Base-by-base conservation (phyloP, 2,329 filamentous ascomycete genomes). In the Trichoderma simmonsii region DNA sequence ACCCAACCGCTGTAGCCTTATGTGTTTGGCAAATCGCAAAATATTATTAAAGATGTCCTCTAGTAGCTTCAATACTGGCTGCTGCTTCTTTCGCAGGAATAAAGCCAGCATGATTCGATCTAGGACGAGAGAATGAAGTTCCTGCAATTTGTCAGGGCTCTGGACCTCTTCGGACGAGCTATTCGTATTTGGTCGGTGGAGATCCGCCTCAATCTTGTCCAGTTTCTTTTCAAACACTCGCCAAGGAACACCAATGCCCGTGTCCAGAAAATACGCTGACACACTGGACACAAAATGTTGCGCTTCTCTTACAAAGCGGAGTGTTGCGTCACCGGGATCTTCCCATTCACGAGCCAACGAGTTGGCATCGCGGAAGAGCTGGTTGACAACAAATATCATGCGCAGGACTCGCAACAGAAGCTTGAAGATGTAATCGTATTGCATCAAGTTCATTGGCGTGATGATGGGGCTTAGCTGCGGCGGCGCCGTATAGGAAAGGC, bases 381-480 rank as follows among this genome's bases (percentile, higher is more conserved):
- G 86, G 69, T 90, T 89, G 12, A 92, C 88, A 0, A 95, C 90
- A 73, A 92, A 95, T 5, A 94, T 84, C 88, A 98, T 91, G 39
- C 96, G 90, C 14, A 94, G 81, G 1, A 97, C 83, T 3, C 93
- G 90, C 3, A 98, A 84, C 0, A 98, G 83, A 18, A 93, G 86
- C 76, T 90, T 92, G 83, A 98, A 98, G 43, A 98, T 87, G 61
- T 87, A 86, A 79, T 98, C 96, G 77, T 98, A 98, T 76, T 94
- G 94, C 70, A 90, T 84, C 12, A 98, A 82, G 1, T 91, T 87
- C 0, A 85, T 80, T 0, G 89, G 85, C 0, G 93, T 94, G 56
- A 99, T 90, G 73, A 98, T 86, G 0, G 90, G 85, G 54, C 90
- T 86, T 0, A 98, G 84, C 1, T 93, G 89, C 0, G 87, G 81